Conservation (phyloP, 2,329 filamentous ascomycete genomes). For the Colletotrichum orchidophilum region DNA sequence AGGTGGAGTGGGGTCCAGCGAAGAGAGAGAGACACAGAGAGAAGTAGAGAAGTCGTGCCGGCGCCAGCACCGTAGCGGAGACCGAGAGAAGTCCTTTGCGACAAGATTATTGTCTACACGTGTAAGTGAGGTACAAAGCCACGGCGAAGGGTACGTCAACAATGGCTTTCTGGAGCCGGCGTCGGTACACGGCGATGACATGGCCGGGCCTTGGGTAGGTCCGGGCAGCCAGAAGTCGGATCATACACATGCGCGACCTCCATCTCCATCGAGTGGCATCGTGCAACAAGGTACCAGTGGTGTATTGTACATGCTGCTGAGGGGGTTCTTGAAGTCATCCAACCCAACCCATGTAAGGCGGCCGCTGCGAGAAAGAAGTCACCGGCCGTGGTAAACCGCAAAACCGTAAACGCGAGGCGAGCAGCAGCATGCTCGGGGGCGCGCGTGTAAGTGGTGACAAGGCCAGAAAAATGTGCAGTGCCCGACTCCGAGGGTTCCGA, state of each 20-base stretch:
- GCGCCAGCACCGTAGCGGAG: not conserved
- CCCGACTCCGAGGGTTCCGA: constrained; percentile 26
- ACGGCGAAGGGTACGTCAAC: not conserved
- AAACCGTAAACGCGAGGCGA: not conserved
- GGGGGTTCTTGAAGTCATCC: not conserved
- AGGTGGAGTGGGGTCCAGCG: not conserved
- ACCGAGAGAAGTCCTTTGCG: constrained; percentile 21
- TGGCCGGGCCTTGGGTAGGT: no score
- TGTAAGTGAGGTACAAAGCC: constrained; percentile 2
- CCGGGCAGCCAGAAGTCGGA: not conserved
- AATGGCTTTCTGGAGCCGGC: not conserved
- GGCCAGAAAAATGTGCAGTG: not conserved
- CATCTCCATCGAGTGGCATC: not conserved
- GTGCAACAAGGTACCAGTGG: not conserved
- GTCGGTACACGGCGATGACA: not conserved
- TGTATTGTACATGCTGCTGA: not conserved
- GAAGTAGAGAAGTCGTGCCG: not conserved
- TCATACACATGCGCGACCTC: not conserved
- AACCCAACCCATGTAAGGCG: not conserved
- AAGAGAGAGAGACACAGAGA: no score
- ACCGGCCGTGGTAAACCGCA: not conserved
- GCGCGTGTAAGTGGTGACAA: constrained; percentile 13
- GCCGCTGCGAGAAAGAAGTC: not conserved
- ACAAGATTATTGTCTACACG: constrained; percentile 1
- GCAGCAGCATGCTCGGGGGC: not conserved